Base-by-base conservation (phyloP, 2,329 filamentous ascomycete genomes). In the Penicillium sp. region DNA sequence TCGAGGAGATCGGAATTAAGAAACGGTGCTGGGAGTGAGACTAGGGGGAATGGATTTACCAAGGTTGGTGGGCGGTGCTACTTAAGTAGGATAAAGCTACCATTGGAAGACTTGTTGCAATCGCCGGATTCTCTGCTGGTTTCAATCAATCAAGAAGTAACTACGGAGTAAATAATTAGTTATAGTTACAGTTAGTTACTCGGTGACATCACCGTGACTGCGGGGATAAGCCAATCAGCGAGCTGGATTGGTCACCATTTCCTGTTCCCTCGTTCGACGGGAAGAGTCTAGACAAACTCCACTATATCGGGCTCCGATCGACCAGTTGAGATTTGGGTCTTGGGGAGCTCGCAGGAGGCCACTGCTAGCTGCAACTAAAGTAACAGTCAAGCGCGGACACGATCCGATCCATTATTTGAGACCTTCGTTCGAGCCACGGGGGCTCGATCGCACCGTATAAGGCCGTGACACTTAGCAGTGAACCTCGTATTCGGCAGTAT, bases 151-250 rank as follows among this genome's bases (percentile, higher is more conserved):
- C 5, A 41, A 10, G 13, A 18, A 41, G n/a, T 4, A 18, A 19
- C n/a, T n/a, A 35, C 44, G 31, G 31, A 24, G 39, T 27, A 36
- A 18, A 16, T 19, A 22, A 22, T 16, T 7, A 33, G 2, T 19
- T 10, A 37, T 22, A 22, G 22, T 22, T 22, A 22, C 22, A 22
- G 22, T 22, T 22, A 22, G 22, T n/a, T n/a, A n/a, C n/a, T n/a
- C n/a, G n/a, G 54, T 66, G 63, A 66, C 61, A 64, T 66, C 64
- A 66, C 56, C 2, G 14, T 43, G n/a, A 47, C n/a, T 19, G 39
- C 4, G 27, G 40, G 31, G 27, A 24, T 24, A 24, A 41, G 19
- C 64, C 64, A 66, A 66, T 66, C 61, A 66, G 6, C 9, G 2
- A 1, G 35, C 5, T 6, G 36, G 24, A 13, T 49, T 61, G 56